phyloP scores from a whole-genome alignment of 805 yeast genomes.

The Metschnikowia anglica region DNA sequence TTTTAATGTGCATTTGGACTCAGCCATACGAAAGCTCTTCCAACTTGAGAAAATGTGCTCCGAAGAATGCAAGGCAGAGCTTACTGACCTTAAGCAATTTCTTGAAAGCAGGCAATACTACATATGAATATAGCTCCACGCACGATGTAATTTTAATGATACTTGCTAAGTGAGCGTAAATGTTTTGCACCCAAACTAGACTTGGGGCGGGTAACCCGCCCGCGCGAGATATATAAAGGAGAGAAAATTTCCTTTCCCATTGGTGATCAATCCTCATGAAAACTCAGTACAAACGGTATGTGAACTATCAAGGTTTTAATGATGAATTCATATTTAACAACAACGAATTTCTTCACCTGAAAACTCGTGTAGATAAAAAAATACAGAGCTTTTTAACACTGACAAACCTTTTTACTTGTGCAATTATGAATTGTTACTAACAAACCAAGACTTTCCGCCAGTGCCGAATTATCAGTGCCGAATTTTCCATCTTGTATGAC shows the following conservation, averaged over 20 bases:
- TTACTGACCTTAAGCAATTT: neutral
- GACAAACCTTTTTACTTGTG: slow-evolving; percentile 24
- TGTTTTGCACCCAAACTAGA: slow-evolving; percentile 9
- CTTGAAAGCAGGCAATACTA: slow-evolving; percentile 3
- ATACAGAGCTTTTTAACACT: slow-evolving; percentile 75
- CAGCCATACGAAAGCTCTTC: slow-evolving; percentile 16
- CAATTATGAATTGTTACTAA: slow-evolving; percentile 13
- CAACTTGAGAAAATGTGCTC: slow-evolving; percentile 3
- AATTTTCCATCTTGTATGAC: neutral
- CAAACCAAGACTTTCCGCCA: slow-evolving; percentile 1
- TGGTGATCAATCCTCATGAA: neutral
- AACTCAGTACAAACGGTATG: slow-evolving; percentile 18
- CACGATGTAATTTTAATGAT: neutral
- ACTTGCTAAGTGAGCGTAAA: neutral
- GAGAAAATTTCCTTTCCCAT: slow-evolving; percentile 1
- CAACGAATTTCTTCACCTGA: slow-evolving; percentile 74
- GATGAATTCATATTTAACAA: slow-evolving; percentile 23
- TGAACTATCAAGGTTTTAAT: slow-evolving; percentile 14
- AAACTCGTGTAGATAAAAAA: slow-evolving; percentile 53
- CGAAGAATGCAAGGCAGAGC: neutral
- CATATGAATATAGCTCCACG: neutral
- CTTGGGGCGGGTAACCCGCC: slow-evolving; percentile 19
- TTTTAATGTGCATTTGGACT: slow-evolving; percentile 17
- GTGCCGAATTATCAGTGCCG: neutral
- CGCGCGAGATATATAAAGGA: slow-evolving; percentile 14